Evolutionary conservation across 768 basidiomycete genomes (phyloP), one percentile per base, ranked within the genome.

Genomic region (Leucosporidium creatinivorum): DNA sequence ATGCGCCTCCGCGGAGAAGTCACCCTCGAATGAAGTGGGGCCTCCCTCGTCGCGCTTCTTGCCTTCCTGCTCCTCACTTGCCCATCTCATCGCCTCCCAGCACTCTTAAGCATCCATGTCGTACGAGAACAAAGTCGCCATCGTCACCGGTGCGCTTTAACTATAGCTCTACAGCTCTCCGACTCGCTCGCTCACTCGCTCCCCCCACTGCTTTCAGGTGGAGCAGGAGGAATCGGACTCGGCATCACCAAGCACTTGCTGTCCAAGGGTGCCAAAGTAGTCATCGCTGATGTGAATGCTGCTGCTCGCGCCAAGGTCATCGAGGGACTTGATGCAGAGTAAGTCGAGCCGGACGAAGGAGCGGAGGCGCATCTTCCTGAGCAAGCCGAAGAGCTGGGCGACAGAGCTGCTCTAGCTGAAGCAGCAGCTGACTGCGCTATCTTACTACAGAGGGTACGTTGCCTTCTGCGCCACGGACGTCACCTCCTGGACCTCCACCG

Each of bases 201-300:
- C 8, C 31, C 13, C 10, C 33, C 36, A 6, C 33, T n/a, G n/a
- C 15, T 9, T 39, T 12, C 51, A 52, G 51, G 51, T 15, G 51
- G 51, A 52, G 51, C 51, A 8, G 6, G 56, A 65, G 69, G 69
- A 17, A 70, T 70, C 44, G 69, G 69, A 1, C 51, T 67, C 17
- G 69, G 69, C 15, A 70, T 70, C 63, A 33, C 66, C 0, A 26
- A 30, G 17, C 66, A 67, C 50, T 49, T 70, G 39, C 31, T 67
- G 26, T 9, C 30, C 9, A 3, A 64, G 1, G 69, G 69, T 23
- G 62, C 66, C 4, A 58, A 36, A 28, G 69, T 70, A 39, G 61
- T 67, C 3, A 52, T 70, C n/a, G 69, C 44, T 4, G 69, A 70
- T 30, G 23, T 70, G 23, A 70, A 70, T 31, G 63, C 44, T 0